Evolutionary conservation across 1,284 basidiomycete species (phyloP).

Genomic region (Xerocomus nothofagi): DNA sequence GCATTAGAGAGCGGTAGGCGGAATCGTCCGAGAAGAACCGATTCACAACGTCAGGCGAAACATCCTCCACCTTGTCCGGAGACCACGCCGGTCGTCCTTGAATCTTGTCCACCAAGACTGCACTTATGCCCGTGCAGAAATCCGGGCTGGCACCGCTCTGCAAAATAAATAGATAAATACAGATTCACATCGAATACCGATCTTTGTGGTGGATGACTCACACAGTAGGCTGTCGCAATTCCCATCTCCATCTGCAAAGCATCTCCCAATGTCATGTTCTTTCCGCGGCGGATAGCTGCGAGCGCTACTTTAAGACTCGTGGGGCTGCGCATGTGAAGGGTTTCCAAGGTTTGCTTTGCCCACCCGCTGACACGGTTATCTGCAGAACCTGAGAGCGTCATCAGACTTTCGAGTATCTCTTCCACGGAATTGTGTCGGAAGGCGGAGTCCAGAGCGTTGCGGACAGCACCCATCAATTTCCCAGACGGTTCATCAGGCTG

Average conservation of each 20-base stretch:
- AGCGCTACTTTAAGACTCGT: conserved; percentile 89
- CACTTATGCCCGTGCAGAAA: conserved; percentile 78
- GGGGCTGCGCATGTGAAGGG: conserved; percentile 75
- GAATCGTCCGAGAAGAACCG: conserved; percentile 62
- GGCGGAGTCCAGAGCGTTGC: conserved; percentile 75
- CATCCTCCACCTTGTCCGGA: conserved; percentile 58
- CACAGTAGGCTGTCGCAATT: conserved; percentile 80
- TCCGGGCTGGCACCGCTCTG: conserved; percentile 78
- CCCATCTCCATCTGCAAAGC: conserved; percentile 80
- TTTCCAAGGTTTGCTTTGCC: conserved; percentile 69
- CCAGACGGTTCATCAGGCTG: conserved; percentile 56
- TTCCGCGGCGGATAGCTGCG: conserved; percentile 72
- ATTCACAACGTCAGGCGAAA: conserved; percentile 54
- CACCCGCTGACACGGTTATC: conserved; percentile 58
- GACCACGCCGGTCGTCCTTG: conserved; percentile 62
- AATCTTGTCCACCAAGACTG: conserved; percentile 67
- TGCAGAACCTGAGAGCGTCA: conserved; percentile 44
- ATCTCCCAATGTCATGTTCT: conserved; percentile 58
- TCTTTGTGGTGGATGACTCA: conserved; percentile 41
- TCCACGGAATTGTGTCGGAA: conserved; percentile 74
- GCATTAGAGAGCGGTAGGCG: conserved; percentile 46
- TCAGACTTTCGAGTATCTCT: conserved; percentile 64
- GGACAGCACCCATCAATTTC: conserved; percentile 61
- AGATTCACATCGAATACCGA: conserved; percentile 15
- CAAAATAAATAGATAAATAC: conserved; percentile 20